Evolutionary conservation across 768 basidiomycete species (phyloP).

Genomic region (Rickenella mellea): DNA sequence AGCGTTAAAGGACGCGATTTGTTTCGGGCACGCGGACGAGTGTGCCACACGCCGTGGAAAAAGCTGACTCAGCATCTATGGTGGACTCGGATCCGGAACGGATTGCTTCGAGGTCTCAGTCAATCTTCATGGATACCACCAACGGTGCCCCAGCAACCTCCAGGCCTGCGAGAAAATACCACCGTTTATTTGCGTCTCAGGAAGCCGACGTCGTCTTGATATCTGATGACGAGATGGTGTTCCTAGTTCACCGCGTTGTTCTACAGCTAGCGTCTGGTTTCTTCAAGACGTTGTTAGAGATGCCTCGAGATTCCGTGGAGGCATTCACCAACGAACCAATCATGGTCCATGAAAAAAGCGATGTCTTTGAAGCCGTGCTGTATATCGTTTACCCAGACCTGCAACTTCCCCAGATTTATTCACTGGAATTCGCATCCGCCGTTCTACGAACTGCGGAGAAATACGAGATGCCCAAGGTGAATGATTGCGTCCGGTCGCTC

Average conservation of each 20-base stretch:
- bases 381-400: conserved; percentile 42
- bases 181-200: conserved; percentile 9
- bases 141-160: no score
- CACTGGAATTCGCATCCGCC: conserved; percentile 30
- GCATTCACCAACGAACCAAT: no score
- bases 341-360: no score
- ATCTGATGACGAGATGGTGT: conserved; percentile 12
- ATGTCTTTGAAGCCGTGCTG: conserved; percentile 6
- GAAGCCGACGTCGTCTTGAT: conserved; percentile 13
- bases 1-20: no score
- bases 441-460: conserved; percentile 31
- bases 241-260: conserved; percentile 15
- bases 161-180: no score
- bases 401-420: conserved; percentile 31
- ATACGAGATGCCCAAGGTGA: conserved; percentile 35
- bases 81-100: no score
- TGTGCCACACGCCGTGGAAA: no score
- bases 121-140: no score
- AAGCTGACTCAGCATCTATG: no score
- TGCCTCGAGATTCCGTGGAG: conserved; percentile 37
- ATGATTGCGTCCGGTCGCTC: conserved; percentile 31
- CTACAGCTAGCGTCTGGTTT: conserved; percentile 16
- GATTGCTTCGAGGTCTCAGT: no score
- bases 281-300: conserved; percentile 25
- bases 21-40: no score